Evolutionary conservation across 768 basidiomycete genomes (phyloP).

Genomic region (Mycena capillaripes): DNA sequence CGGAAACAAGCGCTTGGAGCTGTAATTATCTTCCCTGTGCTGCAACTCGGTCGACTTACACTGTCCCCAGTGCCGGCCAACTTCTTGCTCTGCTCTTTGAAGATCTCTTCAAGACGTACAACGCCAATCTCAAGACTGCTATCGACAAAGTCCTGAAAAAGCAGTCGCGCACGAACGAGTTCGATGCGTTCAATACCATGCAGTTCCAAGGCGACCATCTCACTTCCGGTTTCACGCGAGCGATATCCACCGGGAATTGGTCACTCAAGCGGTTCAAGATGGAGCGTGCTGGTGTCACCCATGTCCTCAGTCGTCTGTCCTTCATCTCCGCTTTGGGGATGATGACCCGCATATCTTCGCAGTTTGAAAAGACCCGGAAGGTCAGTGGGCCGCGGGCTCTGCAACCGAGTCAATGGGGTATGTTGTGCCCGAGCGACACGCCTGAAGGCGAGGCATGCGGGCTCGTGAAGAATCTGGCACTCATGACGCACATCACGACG

Average conservation of each 20-base stretch:
- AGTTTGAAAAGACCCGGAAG: conserved; percentile 99
- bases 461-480: conserved; percentile 96
- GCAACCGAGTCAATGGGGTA: conserved; percentile 99
- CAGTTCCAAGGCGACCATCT: conserved; percentile 97
- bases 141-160: conserved; percentile 99
- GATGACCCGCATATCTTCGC: conserved; percentile 99
- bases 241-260: conserved; percentile 99
- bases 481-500: conserved; percentile 99
- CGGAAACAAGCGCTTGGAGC: conserved; percentile 97
- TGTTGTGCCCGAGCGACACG: conserved; percentile 97
- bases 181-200: conserved; percentile 95
- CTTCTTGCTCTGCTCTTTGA: conserved; percentile 96
- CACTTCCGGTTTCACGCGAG: conserved; percentile 94
- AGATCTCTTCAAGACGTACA: conserved; percentile 99
- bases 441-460: conserved; percentile 99
- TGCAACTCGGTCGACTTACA: neutral
- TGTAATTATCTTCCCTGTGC: conserved; percentile 68
- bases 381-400: conserved; percentile 97
- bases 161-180: conserved; percentile 92
- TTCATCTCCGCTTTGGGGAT: conserved; percentile 99
- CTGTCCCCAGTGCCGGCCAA: conserved; percentile 85
- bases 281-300: conserved; percentile 98
- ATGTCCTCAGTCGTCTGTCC: conserved; percentile 93
- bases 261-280: conserved; percentile 99
- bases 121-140: conserved; percentile 92